phyloP scores from a whole-genome alignment of 345 rosid species.

The Hibiscus tridactylites region DNA sequence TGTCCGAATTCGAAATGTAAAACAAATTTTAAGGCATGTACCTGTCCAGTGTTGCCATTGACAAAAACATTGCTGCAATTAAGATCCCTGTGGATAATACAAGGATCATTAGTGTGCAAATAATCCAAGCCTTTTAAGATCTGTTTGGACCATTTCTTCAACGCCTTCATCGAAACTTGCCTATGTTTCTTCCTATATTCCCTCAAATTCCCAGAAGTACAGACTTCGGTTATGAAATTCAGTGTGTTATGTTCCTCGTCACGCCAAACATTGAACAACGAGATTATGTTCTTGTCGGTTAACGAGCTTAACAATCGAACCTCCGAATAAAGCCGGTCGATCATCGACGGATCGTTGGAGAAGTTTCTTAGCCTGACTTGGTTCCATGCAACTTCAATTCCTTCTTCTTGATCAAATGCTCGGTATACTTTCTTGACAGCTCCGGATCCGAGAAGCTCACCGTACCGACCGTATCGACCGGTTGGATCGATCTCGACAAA shows the following conservation, averaged over 20 bases:
- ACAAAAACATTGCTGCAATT: conserved; percentile 84
- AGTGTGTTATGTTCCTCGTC: conserved; percentile 39
- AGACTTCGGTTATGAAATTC: conserved; percentile 88
- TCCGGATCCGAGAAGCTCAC: conserved; percentile 54
- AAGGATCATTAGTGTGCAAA: conserved; percentile 73
- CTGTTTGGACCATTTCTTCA: conserved; percentile 91
- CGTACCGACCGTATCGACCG: conserved; percentile 71
- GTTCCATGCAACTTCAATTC: conserved; percentile 92
- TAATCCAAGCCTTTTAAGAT: conserved; percentile 66
- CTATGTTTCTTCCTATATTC: conserved; percentile 70
- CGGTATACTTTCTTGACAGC: conserved; percentile 79
- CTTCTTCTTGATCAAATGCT: conserved; percentile 85
- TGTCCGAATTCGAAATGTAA: neutral
- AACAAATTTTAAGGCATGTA: neutral
- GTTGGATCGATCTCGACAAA: conserved; percentile 68
- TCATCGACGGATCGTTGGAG: conserved; percentile 43
- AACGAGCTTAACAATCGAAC: conserved; percentile 48
- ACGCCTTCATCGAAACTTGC: conserved; percentile 69
- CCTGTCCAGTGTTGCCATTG: conserved; percentile 86
- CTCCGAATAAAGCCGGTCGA: conserved; percentile 66
- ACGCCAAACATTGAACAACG: conserved; percentile 52
- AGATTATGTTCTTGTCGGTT: conserved; percentile 50
- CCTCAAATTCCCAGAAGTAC: conserved; percentile 80
- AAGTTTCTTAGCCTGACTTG: conserved; percentile 63
- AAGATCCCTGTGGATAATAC: conserved; percentile 79